Evolutionary conservation across 257 asterid species (phyloP).

Genomic region (Solanum dulcamara): DNA sequence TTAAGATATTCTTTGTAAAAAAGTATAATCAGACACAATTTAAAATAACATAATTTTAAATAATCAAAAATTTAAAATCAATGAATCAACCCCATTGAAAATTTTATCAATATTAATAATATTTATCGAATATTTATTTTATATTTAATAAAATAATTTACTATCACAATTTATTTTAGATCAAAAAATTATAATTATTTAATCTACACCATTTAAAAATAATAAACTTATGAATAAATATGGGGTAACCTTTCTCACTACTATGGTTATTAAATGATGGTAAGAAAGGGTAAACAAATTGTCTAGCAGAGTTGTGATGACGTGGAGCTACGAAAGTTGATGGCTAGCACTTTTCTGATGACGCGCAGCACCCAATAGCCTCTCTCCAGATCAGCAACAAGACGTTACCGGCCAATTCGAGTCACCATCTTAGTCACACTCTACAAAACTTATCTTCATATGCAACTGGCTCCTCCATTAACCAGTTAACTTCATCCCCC

Average conservation of each 20-base stretch:
- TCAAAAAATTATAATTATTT: no score
- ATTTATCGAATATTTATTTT: no score
- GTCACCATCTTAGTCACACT: neutral
- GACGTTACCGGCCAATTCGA: neutral
- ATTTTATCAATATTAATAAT: no score
- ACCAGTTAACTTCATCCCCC: neutral
- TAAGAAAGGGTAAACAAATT: neutral
- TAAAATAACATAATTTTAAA: no score
- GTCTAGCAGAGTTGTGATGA: neutral
- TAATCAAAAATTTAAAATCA: neutral
- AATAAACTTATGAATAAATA: no score
- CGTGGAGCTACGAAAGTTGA: neutral
- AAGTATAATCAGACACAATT: no score
- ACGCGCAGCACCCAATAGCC: slow-evolving; percentile 13
- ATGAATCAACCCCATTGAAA: neutral
- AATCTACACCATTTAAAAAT: no score
- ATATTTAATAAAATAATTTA: no score
- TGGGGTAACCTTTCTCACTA: no score
- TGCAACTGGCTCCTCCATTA: slow-evolving; percentile 4
- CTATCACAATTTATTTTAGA: no score
- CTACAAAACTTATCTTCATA: neutral
- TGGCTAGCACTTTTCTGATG: slow-evolving; percentile 1
- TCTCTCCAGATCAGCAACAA: slow-evolving; percentile 2
- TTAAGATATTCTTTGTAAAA: no score
- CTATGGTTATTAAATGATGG: no score